Base-by-base conservation (phyloP, 1,284 basidiomycete species). In the Serendipita sp. region DNA sequence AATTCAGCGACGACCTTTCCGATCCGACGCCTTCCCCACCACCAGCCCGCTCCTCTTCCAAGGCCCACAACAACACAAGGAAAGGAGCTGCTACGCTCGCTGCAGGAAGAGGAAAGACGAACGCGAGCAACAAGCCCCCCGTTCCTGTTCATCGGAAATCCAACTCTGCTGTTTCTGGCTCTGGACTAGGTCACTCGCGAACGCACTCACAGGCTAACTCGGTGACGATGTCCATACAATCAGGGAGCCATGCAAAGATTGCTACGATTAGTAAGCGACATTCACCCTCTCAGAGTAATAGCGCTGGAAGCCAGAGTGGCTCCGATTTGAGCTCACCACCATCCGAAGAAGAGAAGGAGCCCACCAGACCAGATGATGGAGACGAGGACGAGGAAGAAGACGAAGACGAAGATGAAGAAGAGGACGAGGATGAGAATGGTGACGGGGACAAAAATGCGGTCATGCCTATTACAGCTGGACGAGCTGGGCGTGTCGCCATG, bases 371-470 rank as follows among this genome's bases (percentile, higher is more conserved):
- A 15, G 47, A 49, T 15, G 47, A 49, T 30, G 47, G n/a, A 8
- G 53, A 58, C 10, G 53, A 58, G 4, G 53, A 58, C 8, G 53
- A 58, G 10, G 34, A 58, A 10, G 53, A 35, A 8, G 47, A 49
- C 15, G 53, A 32, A 58, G 53, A 58, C 4, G 29, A 49, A 6
- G 47, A 49, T 10, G 47, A 47, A 3, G 64, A 66, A 43, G 62
- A 55, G 1, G 63, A 63, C 3, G 61, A 60, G 5, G 64, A 62
- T 35, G 45, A 42, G 15, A 47, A 55, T 26, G 43, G 41, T 26
- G 63, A 64, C 8, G 55, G 32, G 55, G 58, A 63, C 10, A 63
- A 63, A 12, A 60, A 42, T 5, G 63, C 15, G 49, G 47, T 30
- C 44, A 62, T 22, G 8, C 22, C 13, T 44, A 60, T 10, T n/a